Percentiles rank a stretch among this genome's conserved stretches.
These are phyloP conservation scores for Tripterygium wilfordii DNA, from an alignment of 177 flowering plant genomes.

Conservation along the genomic window DNA sequence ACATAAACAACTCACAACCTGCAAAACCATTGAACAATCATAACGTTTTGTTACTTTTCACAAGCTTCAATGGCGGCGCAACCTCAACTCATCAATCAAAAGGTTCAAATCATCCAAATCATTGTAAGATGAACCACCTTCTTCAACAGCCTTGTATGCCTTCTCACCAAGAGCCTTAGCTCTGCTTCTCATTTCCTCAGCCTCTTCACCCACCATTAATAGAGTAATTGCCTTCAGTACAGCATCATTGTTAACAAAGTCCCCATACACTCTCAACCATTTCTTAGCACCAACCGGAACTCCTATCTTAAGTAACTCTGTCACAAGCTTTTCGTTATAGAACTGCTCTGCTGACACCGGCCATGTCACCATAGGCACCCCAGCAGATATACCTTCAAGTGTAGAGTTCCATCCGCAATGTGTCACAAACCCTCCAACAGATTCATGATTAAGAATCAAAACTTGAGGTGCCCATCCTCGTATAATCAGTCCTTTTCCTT, in stretches of 20 bases:
- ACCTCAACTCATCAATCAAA: slow-evolving; percentile 37
- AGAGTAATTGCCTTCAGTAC: slow-evolving; percentile 31
- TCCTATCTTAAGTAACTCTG: slow-evolving; percentile 34
- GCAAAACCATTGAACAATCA: no score
- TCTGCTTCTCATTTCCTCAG: slow-evolving; percentile 29
- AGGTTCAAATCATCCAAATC: slow-evolving; percentile 25
- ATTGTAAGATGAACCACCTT: slow-evolving; percentile 53
- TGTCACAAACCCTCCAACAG: slow-evolving; percentile 49
- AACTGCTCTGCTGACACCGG: slow-evolving; percentile 59
- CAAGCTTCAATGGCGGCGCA: no score
- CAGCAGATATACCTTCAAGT: slow-evolving; percentile 40
- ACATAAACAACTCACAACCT: no score
- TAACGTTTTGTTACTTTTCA: no score
- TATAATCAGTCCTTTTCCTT: slow-evolving; percentile 35
- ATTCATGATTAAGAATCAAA: slow-evolving; percentile 45
- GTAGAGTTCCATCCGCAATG: slow-evolving; percentile 72
- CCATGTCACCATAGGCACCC: slow-evolving; percentile 61
- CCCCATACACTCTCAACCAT: slow-evolving; percentile 15
- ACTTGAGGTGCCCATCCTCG: slow-evolving; percentile 63
- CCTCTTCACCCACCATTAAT: slow-evolving; percentile 38
- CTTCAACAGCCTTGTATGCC: slow-evolving; percentile 40
- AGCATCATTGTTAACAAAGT: slow-evolving; percentile 21
- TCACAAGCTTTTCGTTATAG: slow-evolving; percentile 48
- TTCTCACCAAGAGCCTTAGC: slow-evolving; percentile 18
- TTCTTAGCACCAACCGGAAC: slow-evolving; percentile 26